These are phyloP conservation scores for Helicocarpus griseus DNA, from an alignment of 2,329 filamentous ascomycete genomes.

Conservation along the genomic window DNA sequence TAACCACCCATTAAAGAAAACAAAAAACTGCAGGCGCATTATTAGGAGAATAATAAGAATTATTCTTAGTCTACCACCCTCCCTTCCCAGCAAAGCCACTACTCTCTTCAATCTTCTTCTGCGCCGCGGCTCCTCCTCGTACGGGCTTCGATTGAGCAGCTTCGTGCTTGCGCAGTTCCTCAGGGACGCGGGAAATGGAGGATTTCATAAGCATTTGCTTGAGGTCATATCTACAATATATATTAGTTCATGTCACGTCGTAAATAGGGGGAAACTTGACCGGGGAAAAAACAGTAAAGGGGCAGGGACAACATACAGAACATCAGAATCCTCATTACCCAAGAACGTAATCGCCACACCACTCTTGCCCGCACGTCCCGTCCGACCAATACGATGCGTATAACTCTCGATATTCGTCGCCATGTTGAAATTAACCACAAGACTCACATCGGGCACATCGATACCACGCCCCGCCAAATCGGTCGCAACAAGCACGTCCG, in stretches of 20 bases:
- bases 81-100: constrained; percentile 28
- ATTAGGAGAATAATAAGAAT: not conserved
- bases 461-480: constrained; percentile 96
- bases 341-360: constrained; percentile 95
- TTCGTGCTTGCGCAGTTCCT: constrained; percentile 82
- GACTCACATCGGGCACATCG: constrained; percentile 83
- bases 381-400: constrained; percentile 92
- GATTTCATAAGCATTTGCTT: constrained; percentile 95
- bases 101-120: constrained; percentile 40
- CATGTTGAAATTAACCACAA: constrained; percentile 99
- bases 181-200: constrained; percentile 75
- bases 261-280: not conserved
- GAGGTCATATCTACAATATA: constrained; percentile 55
- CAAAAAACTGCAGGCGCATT: not conserved
- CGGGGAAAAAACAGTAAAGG: constrained; percentile 3
- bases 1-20: not conserved
- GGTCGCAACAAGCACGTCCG: constrained; percentile 86
- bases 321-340: constrained; percentile 78
- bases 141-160: constrained; percentile 74
- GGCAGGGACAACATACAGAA: constrained; percentile 49
- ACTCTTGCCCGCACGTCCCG: constrained; percentile 91
- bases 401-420: constrained; percentile 85
- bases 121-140: constrained; percentile 17
- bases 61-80: constrained; percentile 6
- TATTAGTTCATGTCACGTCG: constrained; percentile 12